Evolutionary conservation across 179 eudicot species (phyloP), one percentile per base, ranked within the genome.

Genomic region (Monotropa hypopitys): DNA sequence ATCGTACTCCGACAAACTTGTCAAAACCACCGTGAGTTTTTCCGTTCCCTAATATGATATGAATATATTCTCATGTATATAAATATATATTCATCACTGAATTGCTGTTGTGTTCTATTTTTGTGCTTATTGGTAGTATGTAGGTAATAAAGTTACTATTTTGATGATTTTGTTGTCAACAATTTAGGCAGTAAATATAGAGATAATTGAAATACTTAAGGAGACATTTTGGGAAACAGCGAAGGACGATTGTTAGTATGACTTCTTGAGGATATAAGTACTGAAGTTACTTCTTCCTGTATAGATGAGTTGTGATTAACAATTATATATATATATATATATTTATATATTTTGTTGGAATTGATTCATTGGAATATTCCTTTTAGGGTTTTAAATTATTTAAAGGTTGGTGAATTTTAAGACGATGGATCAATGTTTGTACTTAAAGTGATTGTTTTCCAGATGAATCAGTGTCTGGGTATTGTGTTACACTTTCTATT

Each of bases 1-100:
- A 68, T 78, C 83, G 38, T 83, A 83, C 81, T 30, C 83, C 74
- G 81, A 83, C 35, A 83, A 83, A 56, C 85, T 83, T 30, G 74
- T 80, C 75, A 61, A 83, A 75, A 83, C 85, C 67, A 81, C 85
- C 73, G 85, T 83, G 30, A 53, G 80, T 61, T 23, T n/a, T n/a
- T n/a, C n/a, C n/a, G n/a, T n/a, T n/a, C n/a, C n/a, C n/a, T n/a
- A n/a, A n/a, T n/a, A n/a, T n/a, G 40, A 38, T 38, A 38, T 38
- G 40, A 38, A 38, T 7, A 53, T 18, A 7, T 53, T 5, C 59
- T 1, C 26, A 20, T 18, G 59, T 53, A 23, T 50, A 3, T 38
- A 38, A 38, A 38, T 49, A 12, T 13, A 11, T n/a, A 11, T 53
- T 53, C 59, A 49, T 12, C 4, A 13, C 18, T n/a, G 2, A 53